Evolutionary conservation across 139 green algal species (phyloP).

Genomic region (Chlamydomonas sphaeroides): DNA sequence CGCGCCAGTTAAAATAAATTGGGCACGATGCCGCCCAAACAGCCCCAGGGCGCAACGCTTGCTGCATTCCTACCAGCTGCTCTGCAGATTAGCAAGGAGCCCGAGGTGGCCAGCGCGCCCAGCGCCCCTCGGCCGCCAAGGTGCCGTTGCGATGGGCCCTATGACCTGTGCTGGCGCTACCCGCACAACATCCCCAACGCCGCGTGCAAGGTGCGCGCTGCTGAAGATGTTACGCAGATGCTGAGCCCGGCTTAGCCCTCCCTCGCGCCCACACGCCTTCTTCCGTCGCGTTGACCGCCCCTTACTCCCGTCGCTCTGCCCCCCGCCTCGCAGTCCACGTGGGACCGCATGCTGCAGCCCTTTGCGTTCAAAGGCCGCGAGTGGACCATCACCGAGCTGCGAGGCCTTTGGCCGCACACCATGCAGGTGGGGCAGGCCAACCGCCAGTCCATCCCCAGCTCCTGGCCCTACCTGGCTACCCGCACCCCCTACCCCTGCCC

Average conservation of each 20-base stretch:
- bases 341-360: constrained; percentile 14
- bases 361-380: constrained; percentile 15
- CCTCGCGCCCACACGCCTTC: no score
- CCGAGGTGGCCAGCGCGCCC: not conserved
- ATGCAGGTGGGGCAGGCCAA: no score
- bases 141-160: constrained; percentile 22
- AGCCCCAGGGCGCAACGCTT: not conserved
- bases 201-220: constrained; percentile 15
- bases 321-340: no score
- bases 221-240: no score
- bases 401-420: constrained; percentile 19
- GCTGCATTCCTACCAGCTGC: constrained; percentile 3
- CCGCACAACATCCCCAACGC: not conserved
- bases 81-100: not conserved
- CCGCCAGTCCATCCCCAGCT: no score
- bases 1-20: no score
- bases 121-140: not conserved
- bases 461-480: no score
- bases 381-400: constrained; percentile 32
- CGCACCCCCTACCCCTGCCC: no score
- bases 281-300: no score
- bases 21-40: not conserved
- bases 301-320: no score
- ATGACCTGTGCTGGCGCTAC: constrained; percentile 33
- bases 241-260: no score